phyloP scores from a whole-genome alignment of 352 stramenopile species.

The Phytophthora rubi region DNA sequence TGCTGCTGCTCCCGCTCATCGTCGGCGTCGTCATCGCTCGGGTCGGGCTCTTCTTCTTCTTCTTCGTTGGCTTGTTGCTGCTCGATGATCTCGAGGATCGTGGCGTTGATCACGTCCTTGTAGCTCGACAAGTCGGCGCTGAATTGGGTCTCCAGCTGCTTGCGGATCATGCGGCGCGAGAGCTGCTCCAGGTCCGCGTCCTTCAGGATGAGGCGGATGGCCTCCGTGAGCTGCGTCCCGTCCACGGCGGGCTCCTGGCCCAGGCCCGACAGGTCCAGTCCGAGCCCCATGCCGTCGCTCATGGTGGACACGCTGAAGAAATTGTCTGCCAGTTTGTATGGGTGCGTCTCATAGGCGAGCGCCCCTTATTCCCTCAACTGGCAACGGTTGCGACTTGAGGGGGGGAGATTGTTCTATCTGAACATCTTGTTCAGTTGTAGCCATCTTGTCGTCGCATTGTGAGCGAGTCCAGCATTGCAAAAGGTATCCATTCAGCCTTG shows the following conservation, averaged over 20 bases:
- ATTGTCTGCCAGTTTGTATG: slow-evolving; percentile 9
- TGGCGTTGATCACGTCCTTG: slow-evolving; percentile 87
- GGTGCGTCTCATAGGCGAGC: slow-evolving; percentile 4
- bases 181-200: slow-evolving; percentile 87
- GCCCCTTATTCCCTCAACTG: not conserved
- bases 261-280: slow-evolving; percentile 62
- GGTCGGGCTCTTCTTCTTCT: slow-evolving; percentile 58
- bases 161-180: slow-evolving; percentile 87
- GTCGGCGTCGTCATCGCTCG: slow-evolving; percentile 52
- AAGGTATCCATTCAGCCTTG: not conserved
- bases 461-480: not conserved
- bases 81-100: slow-evolving; percentile 84
- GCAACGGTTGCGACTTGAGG: slow-evolving; percentile 9
- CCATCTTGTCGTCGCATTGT: slow-evolving; percentile 6
- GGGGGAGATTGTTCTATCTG: not conserved
- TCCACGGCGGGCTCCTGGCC: slow-evolving; percentile 61
- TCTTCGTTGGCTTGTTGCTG: slow-evolving; percentile 75
- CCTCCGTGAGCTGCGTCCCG: slow-evolving; percentile 64
- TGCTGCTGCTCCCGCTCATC: slow-evolving; percentile 45
- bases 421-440: slow-evolving; percentile 26
- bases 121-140: slow-evolving; percentile 76
- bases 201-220: slow-evolving; percentile 81
- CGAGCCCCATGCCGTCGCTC: slow-evolving; percentile 68
- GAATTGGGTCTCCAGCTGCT: slow-evolving; percentile 85
- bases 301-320: slow-evolving; percentile 29